phyloP scores from a whole-genome alignment of 2,329 filamentous ascomycete genomes.

The Blastomyces emzantsi region DNA sequence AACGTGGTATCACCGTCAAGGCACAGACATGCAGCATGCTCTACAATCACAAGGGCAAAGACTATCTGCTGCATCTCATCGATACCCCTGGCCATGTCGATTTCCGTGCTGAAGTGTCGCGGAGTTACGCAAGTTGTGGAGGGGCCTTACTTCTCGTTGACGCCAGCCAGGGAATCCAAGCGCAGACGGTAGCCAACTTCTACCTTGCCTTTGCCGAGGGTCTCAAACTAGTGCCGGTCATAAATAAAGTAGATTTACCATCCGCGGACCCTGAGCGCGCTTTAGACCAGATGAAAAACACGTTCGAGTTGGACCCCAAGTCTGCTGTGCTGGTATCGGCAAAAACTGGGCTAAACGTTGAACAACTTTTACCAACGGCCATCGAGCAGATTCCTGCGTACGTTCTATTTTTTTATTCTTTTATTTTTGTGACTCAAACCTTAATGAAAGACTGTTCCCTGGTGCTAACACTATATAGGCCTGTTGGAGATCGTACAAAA shows the following conservation, averaged over 20 bases:
- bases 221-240: constrained; percentile 73
- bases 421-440: not conserved
- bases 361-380: constrained; percentile 71
- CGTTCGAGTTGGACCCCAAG: constrained; percentile 77
- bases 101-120: constrained; percentile 90
- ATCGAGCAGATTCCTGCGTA: constrained; percentile 70
- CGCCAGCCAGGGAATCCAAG: constrained; percentile 92
- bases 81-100: constrained; percentile 98
- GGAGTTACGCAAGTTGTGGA: constrained; percentile 92
- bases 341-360: constrained; percentile 86
- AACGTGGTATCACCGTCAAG: constrained; percentile 96
- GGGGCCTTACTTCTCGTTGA: constrained; percentile 89
- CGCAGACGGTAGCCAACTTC: constrained; percentile 97
- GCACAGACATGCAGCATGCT: constrained; percentile 98
- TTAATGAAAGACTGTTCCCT: not conserved
- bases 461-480: constrained; percentile 35
- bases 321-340: constrained; percentile 74
- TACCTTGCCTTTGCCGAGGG: constrained; percentile 94
- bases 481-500: constrained; percentile 60
- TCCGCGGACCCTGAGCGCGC: constrained; percentile 81
- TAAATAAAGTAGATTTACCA: constrained; percentile 94
- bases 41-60: constrained; percentile 72
- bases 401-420: constrained; percentile 18
- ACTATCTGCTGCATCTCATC: constrained; percentile 90
- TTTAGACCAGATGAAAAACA: constrained; percentile 72